Percentiles rank a stretch among this genome's conserved stretches.
These are phyloP conservation scores for Neoascochyta sp. DNA, from an alignment of 2,329 filamentous ascomycete species.

Conservation along the genomic window DNA sequence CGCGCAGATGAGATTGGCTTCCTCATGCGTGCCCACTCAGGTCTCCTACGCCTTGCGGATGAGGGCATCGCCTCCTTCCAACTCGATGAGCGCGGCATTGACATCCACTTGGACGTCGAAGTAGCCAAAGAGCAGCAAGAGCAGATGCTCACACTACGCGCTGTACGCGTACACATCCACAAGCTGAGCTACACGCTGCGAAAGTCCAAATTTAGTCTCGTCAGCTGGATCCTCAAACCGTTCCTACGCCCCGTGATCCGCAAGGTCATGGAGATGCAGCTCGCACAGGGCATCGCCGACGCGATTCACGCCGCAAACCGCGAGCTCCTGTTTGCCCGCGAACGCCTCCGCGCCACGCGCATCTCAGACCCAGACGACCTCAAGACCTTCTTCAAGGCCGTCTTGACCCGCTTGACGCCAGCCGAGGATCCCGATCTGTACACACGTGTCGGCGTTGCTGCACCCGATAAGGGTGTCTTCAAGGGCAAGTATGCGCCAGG, in stretches of 20 bases:
- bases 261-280: conserved; percentile 72
- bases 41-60: conserved; percentile 71
- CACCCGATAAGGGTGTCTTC: conserved; percentile 64
- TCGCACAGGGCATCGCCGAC: conserved; percentile 68
- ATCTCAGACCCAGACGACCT: conserved; percentile 78
- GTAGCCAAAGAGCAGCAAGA: conserved; percentile 75
- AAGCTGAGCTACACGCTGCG: conserved; percentile 76
- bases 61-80: conserved; percentile 82
- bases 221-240: conserved; percentile 82
- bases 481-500: conserved; percentile 82
- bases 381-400: conserved; percentile 75
- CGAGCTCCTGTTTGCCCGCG: conserved; percentile 80
- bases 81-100: conserved; percentile 81
- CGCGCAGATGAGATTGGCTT: conserved; percentile 86
- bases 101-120: conserved; percentile 80
- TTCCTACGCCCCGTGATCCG: conserved; percentile 76
- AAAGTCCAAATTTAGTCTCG: conserved; percentile 69
- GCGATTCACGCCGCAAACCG: conserved; percentile 72
- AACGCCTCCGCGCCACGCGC: conserved; percentile 78
- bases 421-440: conserved; percentile 74
- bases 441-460: conserved; percentile 65
- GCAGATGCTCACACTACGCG: conserved; percentile 72
- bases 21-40: conserved; percentile 76
- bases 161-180: conserved; percentile 77
- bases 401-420: conserved; percentile 71